Conservation (phyloP, 2,329 filamentous ascomycete species). For the Aspergillus phoenicis region DNA sequence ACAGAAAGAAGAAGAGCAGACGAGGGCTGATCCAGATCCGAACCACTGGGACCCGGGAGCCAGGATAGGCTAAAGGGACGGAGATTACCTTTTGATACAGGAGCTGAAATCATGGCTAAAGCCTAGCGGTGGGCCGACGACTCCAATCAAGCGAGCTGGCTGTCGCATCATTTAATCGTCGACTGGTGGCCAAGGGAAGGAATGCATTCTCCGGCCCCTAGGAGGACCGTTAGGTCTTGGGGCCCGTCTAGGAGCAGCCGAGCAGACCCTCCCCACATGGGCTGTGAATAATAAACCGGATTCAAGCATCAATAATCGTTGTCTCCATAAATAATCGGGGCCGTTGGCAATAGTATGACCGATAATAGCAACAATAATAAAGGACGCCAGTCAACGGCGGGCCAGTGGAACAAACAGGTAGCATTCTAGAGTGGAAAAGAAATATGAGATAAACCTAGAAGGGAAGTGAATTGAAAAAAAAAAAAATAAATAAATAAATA, state of each 20-base stretch:
- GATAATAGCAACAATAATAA: constrained; percentile 12
- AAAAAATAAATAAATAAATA: neutral
- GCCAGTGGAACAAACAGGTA: constrained; percentile 10
- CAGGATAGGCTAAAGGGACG: constrained; percentile 21
- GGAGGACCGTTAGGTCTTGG: constrained; percentile 4
- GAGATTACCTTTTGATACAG: constrained; percentile 14
- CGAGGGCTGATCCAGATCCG: constrained; percentile 24
- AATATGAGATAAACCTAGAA: neutral
- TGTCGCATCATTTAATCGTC: neutral
- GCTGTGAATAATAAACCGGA: constrained; percentile 5
- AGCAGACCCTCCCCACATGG: neutral
- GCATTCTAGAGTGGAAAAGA: neutral
- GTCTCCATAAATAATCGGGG: neutral
- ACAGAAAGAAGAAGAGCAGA: constrained; percentile 10
- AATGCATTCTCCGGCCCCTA: neutral
- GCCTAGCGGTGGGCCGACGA: neutral
- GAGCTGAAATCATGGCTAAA: constrained; percentile 11
- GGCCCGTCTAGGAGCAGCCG: neutral
- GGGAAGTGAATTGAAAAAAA: neutral
- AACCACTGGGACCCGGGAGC: constrained; percentile 29
- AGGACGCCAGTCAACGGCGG: constrained; percentile 12
- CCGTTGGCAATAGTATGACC: constrained; percentile 9
- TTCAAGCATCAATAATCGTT: neutral
- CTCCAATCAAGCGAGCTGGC: constrained; percentile 2
- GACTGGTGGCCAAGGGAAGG: neutral